Base-by-base conservation (phyloP, 2,329 filamentous ascomycete genomes). In the Teratosphaeria pseudoeucalypti region DNA sequence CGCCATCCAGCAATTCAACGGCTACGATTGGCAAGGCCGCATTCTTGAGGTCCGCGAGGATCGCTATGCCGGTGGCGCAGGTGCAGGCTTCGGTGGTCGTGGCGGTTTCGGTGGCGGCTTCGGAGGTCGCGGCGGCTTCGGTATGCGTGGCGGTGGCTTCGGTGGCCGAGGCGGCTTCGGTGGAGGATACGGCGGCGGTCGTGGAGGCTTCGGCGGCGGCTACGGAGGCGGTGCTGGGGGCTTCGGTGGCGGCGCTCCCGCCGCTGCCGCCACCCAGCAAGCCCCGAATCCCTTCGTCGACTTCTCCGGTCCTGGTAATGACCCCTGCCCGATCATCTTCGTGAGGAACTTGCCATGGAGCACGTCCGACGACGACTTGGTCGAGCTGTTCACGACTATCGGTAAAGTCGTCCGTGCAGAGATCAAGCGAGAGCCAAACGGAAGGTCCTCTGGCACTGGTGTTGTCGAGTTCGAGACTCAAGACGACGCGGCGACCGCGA, bases 331-430 rank as follows among this genome's bases (percentile, higher is more conserved):
- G 69, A 85, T 81, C 57, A 99, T 99, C 74, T 96, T 95, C 71
- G 94, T 97, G 65, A 92, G 92, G 78, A 99, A 99, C 73, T 84
- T 99, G 64, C 94, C 94, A 12, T 99, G 94, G 94, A 97, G 94
- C 32, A 99, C 94, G 16, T 96, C 92, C 79, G 97, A 99, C 72
- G 94, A 99, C 64, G 94, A 99, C 74, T 80, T 99, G 29, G 85
- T 97, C 60, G 94, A 99, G 73, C 82, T 99, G 23, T 99, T 99
- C 79, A 92, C 89, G 19, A 99, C 94, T 11, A 99, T 99, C 70
- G 94, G 94, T 64, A 96, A 96, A 75, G 94, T 99, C 61, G 91
- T 96, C 70, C 91, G 94, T 69, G 94, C 94, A n/a, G 94, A 99
- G 77, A 97, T 99, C 60, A 94, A 99, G 76, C 97, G 99, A 71